phyloP scores from a whole-genome alignment of 257 asterid genomes.

The Avicennia marina region DNA sequence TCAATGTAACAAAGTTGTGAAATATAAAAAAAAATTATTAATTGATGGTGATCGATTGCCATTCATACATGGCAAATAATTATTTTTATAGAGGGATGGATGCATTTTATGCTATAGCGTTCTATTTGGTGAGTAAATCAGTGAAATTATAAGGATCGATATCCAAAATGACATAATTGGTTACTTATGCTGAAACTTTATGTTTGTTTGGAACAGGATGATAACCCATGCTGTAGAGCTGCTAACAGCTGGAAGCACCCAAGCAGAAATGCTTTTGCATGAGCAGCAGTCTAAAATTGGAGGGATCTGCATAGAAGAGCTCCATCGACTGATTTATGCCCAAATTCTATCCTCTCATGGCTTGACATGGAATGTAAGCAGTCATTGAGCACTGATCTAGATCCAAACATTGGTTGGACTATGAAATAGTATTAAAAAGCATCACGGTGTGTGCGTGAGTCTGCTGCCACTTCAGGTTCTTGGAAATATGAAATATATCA shows the following conservation, averaged over 20 bases:
- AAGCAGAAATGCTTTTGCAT: slow-evolving; percentile 66
- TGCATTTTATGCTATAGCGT: slow-evolving; percentile 12
- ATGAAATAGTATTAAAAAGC: background rate
- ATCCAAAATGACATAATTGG: slow-evolving; percentile 8
- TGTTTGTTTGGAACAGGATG: slow-evolving; percentile 64
- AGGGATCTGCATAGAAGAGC: slow-evolving; percentile 91
- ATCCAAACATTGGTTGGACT: background rate
- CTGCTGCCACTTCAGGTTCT: background rate
- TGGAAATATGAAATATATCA: slow-evolving; percentile 6
- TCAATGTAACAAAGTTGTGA: too few relatives aligned
- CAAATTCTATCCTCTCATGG: slow-evolving; percentile 89
- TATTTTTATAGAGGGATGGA: background rate
- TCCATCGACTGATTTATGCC: slow-evolving; percentile 76
- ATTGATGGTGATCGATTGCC: slow-evolving; percentile 13
- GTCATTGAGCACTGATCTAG: background rate
- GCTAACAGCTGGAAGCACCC: slow-evolving; percentile 75
- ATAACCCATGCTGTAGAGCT: slow-evolving; percentile 77
- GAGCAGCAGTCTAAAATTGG: slow-evolving; percentile 64
- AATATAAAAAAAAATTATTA: background rate
- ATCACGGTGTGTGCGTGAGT: background rate
- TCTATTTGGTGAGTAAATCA: slow-evolving; percentile 12
- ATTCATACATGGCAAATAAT: background rate
- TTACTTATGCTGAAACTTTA: background rate
- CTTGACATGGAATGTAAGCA: slow-evolving; percentile 92
- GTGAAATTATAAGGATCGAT: slow-evolving; percentile 13